Percentiles rank a stretch among this genome's conserved stretches.
These are phyloP conservation scores for Apiospora kogelbergensis DNA, from an alignment of 2,329 filamentous ascomycete genomes.

Conservation along the genomic window DNA sequence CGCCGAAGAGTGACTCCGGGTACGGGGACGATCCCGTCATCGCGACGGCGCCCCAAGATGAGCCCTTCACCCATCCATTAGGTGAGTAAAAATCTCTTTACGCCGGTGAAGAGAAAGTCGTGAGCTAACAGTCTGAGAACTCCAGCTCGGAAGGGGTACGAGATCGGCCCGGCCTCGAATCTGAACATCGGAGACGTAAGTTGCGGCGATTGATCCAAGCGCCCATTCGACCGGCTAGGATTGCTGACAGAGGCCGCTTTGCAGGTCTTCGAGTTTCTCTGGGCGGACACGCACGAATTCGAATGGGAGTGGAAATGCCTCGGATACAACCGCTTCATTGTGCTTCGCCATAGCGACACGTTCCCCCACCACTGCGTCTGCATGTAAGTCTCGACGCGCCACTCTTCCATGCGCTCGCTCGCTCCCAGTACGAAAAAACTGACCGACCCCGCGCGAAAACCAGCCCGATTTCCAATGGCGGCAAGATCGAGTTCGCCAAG, in stretches of 20 bases:
- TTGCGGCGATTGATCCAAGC: conserved; percentile 1
- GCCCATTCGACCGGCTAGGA: neutral
- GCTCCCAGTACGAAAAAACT: no score
- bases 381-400: conserved; percentile 32
- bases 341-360: conserved; percentile 36
- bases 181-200: conserved; percentile 37
- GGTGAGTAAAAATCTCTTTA: neutral
- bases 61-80: neutral
- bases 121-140: neutral
- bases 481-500: conserved; percentile 36
- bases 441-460: conserved; percentile 4
- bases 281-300: conserved; percentile 35
- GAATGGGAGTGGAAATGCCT: conserved; percentile 40
- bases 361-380: conserved; percentile 36
- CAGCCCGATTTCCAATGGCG: conserved; percentile 35
- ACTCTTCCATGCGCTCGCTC: no score
- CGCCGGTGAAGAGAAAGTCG: neutral
- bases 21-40: conserved; percentile 7
- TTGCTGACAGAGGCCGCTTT: conserved; percentile 11
- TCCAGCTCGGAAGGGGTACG: conserved; percentile 35
- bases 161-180: conserved; percentile 33
- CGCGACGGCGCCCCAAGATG: neutral
- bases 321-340: conserved; percentile 36
- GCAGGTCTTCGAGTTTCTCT: conserved; percentile 39
- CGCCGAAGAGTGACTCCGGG: conserved; percentile 10